Evolutionary conservation across 495 filamentous ascomycete genomes (phyloP).

Genomic region (Podospora pseudopauciseta): DNA sequence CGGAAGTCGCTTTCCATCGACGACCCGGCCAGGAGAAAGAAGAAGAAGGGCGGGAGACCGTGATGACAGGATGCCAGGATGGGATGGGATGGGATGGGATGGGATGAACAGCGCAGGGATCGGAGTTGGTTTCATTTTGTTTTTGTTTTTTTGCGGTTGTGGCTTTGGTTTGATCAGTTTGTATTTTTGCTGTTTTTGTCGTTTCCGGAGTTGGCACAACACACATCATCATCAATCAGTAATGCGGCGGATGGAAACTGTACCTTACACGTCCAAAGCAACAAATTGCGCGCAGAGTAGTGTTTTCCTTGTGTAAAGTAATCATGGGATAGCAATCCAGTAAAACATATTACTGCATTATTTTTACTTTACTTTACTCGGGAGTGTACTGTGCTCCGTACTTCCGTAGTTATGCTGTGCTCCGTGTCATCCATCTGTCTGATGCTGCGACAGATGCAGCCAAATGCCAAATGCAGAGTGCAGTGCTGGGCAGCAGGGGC

Average conservation of each 20-base stretch:
- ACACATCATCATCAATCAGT: not conserved
- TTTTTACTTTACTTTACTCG: no score
- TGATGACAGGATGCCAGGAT: not conserved
- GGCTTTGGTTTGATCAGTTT: not conserved
- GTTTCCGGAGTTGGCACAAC: not conserved
- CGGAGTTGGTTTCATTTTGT: constrained; percentile 5
- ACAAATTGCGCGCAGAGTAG: not conserved
- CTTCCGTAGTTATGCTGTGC: no score
- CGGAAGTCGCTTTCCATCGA: not conserved
- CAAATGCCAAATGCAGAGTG: not conserved
- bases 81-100: not conserved
- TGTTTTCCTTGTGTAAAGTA: constrained; percentile 11
- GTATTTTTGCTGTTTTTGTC: constrained; percentile 6
- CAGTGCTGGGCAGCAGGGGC: not conserved
- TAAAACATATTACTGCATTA: not conserved
- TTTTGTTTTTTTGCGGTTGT: not conserved
- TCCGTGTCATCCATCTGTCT: not conserved
- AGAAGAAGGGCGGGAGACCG: not conserved
- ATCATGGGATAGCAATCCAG: constrained; percentile 5
- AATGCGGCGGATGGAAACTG: not conserved
- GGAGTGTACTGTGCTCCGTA: no score
- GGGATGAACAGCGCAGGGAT: not conserved
- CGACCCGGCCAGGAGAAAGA: not conserved
- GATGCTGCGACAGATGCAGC: not conserved
- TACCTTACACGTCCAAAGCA: not conserved